Evolutionary conservation across 2,329 filamentous ascomycete species (phyloP).

Genomic region (Helotiales sp.): DNA sequence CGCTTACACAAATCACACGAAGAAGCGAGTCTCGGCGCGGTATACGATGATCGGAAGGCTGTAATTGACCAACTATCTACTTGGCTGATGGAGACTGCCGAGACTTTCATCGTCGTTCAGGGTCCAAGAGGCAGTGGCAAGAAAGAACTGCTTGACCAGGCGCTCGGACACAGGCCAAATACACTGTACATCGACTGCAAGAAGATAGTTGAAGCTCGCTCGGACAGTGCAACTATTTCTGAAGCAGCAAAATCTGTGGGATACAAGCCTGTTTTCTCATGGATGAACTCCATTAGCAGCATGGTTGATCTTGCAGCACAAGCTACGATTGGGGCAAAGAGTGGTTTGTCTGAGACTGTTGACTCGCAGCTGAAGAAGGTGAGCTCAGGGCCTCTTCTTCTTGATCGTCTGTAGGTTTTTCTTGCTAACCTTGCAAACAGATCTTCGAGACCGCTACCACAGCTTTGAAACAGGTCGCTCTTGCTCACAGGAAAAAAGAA

Average conservation of each 20-base stretch:
- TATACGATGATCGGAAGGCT: conserved; percentile 82
- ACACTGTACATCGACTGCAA: conserved; percentile 91
- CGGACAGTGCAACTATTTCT: conserved; percentile 82
- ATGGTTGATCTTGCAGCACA: conserved; percentile 91
- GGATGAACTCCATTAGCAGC: conserved; percentile 93
- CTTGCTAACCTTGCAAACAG: too few species aligned
- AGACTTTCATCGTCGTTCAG: conserved; percentile 92
- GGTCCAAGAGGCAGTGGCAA: conserved; percentile 91
- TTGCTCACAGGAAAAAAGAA: conserved; percentile 67
- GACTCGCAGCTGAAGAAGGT: conserved; percentile 88
- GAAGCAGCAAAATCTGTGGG: conserved; percentile 81
- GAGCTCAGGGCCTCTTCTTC: too few species aligned
- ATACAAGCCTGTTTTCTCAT: conserved; percentile 91
- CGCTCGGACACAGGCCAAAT: conserved; percentile 67
- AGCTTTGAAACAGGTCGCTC: conserved; percentile 75
- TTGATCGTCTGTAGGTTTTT: too few species aligned
- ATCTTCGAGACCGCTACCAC: conserved; percentile 82
- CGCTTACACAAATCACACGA: conserved; percentile 55
- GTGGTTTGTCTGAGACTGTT: conserved; percentile 89
- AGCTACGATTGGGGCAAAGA: conserved; percentile 90
- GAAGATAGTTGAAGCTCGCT: conserved; percentile 84
- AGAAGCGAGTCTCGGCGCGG: conserved; percentile 70
- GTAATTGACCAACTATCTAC: conserved; percentile 79
- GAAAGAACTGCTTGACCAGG: conserved; percentile 81
- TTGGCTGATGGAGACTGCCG: conserved; percentile 84